These are phyloP conservation scores for Hyaloscypha finlandica DNA, from an alignment of 495 filamentous ascomycete genomes.

Conservation along the genomic window DNA sequence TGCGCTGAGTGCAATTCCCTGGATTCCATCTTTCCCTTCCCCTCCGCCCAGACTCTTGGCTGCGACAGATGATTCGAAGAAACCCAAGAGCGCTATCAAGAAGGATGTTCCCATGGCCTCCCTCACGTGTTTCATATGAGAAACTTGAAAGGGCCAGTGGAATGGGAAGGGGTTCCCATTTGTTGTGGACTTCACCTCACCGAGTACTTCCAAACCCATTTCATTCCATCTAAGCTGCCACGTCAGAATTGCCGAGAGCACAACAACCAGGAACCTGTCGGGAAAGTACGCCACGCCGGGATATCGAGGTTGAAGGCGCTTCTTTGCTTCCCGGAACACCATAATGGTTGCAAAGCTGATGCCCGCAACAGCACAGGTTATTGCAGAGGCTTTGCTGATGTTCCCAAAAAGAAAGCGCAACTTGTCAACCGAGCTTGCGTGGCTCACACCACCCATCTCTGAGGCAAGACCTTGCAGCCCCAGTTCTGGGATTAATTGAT, in stretches of 20 bases:
- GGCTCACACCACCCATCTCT: slow-evolving; percentile 58
- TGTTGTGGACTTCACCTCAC: slow-evolving; percentile 69
- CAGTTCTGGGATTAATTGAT: slow-evolving; percentile 89
- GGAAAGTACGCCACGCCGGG: slow-evolving; percentile 86
- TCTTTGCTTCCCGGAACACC: slow-evolving; percentile 75
- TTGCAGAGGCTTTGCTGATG: slow-evolving; percentile 60
- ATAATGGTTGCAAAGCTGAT: slow-evolving; percentile 88
- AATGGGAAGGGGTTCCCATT: slow-evolving; percentile 69
- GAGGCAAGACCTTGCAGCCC: slow-evolving; percentile 68
- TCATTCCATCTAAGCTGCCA: slow-evolving; percentile 80
- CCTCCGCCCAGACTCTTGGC: slow-evolving; percentile 79
- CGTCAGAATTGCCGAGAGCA: slow-evolving; percentile 79
- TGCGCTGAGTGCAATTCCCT: slow-evolving; percentile 78
- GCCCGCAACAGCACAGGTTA: slow-evolving; percentile 74
- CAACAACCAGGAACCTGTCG: slow-evolving; percentile 89
- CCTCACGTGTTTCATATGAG: slow-evolving; percentile 77
- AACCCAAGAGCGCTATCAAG: slow-evolving; percentile 90
- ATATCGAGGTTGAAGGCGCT: slow-evolving; percentile 75
- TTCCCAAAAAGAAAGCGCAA: slow-evolving; percentile 75
- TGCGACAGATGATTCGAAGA: slow-evolving; percentile 98
- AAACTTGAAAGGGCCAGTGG: slow-evolving; percentile 77
- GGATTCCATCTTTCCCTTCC: slow-evolving; percentile 61
- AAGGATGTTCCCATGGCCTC: slow-evolving; percentile 90
- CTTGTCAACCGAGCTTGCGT: slow-evolving; percentile 86
- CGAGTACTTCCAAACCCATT: slow-evolving; percentile 79